These are phyloP conservation scores for Leishmania amazonensis DNA, from an alignment of 208 protist genomes.

Conservation along the genomic window DNA sequence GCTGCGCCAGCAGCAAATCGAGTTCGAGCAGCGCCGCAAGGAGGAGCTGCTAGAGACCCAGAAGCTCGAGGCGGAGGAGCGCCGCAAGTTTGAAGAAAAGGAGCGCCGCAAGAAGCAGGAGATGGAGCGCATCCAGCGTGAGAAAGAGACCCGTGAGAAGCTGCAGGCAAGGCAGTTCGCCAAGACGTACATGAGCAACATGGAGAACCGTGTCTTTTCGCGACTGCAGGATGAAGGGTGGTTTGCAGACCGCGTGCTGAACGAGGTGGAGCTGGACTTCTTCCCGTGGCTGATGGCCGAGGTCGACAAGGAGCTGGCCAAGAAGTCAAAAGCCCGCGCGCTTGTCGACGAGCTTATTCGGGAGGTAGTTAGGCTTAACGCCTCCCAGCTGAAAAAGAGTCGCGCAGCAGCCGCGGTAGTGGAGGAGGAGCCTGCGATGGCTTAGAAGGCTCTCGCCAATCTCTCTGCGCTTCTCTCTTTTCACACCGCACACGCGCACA, in stretches of 20 bases:
- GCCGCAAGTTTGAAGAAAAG: conserved; percentile 96
- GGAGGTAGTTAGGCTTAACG: conserved; percentile 74
- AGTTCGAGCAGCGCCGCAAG: conserved; percentile 95
- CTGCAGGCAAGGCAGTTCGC: conserved; percentile 94
- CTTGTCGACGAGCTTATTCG: conserved; percentile 90
- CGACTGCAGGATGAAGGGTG: conserved; percentile 94
- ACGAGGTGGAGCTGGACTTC: conserved; percentile 95
- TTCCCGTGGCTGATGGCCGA: conserved; percentile 94
- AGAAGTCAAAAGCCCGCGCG: conserved; percentile 75
- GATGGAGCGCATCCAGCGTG: conserved; percentile 86
- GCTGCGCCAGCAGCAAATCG: conserved; percentile 93
- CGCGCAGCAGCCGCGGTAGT: conserved; percentile 1
- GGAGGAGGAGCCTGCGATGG: not conserved
- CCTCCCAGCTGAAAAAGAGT: conserved; percentile 42
- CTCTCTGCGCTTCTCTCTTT: not conserved
- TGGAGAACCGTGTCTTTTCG: conserved; percentile 92
- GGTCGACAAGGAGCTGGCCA: conserved; percentile 82
- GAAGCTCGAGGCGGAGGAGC: conserved; percentile 94
- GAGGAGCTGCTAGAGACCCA: conserved; percentile 96
- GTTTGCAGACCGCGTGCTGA: conserved; percentile 95
- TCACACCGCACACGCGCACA: not conserved
- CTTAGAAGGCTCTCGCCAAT: not conserved
- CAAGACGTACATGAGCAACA: conserved; percentile 92
- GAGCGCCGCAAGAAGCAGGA: conserved; percentile 95
- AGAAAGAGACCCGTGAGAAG: conserved; percentile 92